Evolutionary conservation across 2,329 filamentous ascomycete species (phyloP).

Genomic region (Escovopsis sp.): DNA sequence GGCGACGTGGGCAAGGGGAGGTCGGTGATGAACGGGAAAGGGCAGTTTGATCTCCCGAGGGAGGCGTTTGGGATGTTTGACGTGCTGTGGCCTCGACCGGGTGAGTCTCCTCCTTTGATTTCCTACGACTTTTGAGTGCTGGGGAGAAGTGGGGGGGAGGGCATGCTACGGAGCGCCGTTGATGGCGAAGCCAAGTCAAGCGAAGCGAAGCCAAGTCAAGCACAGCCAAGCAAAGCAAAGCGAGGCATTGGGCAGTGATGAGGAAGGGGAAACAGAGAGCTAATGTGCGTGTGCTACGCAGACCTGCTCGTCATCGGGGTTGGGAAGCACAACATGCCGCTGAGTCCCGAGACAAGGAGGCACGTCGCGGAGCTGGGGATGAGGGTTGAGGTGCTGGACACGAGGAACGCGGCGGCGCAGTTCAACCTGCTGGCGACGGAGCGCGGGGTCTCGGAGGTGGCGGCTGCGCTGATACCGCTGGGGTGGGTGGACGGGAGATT

Average conservation of each 20-base stretch:
- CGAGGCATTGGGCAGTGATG: not conserved
- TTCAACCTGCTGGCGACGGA: conserved; percentile 95
- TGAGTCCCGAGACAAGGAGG: conserved; percentile 59
- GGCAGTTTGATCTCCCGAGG: conserved; percentile 63
- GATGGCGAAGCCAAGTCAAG: no score
- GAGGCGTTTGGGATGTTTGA: conserved; percentile 62
- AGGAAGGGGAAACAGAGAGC: not conserved
- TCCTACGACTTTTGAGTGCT: no score
- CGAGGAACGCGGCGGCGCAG: conserved; percentile 82
- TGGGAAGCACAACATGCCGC: conserved; percentile 57
- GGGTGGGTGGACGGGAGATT: conserved; percentile 54
- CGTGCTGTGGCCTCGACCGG: conserved; percentile 75
- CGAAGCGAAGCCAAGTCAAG: not conserved
- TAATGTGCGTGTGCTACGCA: conserved; percentile 16
- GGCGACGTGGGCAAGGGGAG: conserved; percentile 6
- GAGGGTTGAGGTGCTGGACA: conserved; percentile 78
- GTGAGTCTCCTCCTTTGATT: conserved; percentile 30
- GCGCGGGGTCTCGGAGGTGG: conserved; percentile 69
- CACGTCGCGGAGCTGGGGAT: conserved; percentile 68
- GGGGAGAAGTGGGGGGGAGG: no score
- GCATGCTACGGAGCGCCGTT: no score
- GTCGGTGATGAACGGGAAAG: conserved; percentile 55
- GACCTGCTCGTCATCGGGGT: conserved; percentile 85
- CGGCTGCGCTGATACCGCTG: conserved; percentile 73
- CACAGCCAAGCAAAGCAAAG: not conserved